Evolutionary conservation across 495 filamentous ascomycete species (phyloP).

Genomic region (Penicillium cataractarum): DNA sequence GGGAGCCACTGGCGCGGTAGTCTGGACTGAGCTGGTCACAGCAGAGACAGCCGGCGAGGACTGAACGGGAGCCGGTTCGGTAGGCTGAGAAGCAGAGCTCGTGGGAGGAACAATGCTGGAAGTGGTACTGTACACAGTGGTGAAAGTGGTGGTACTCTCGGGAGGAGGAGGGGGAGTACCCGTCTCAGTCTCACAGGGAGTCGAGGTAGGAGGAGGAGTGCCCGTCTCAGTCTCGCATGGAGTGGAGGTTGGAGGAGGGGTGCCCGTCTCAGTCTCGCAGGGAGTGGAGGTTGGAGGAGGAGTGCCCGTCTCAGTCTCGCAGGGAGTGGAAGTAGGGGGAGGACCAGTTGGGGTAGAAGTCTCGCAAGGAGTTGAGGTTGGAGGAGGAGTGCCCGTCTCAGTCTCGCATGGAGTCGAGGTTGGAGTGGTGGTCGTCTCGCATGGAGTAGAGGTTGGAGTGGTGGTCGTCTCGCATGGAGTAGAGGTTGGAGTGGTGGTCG

Average conservation of each 20-base stretch:
- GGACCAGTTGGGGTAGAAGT: conserved; percentile 1
- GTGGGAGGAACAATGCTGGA: conserved; percentile 8
- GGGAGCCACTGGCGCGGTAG: conserved; percentile 16
- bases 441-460: conserved; percentile 10
- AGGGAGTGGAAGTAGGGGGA: neutral
- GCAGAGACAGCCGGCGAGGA: conserved; percentile 8
- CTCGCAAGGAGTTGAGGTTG: conserved; percentile 12
- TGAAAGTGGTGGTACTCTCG: conserved; percentile 17
- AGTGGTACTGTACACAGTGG: conserved; percentile 22
- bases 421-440: conserved; percentile 13
- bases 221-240: conserved; percentile 10
- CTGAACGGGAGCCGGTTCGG: conserved; percentile 11
- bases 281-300: neutral
- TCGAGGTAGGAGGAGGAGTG: neutral
- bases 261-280: conserved; percentile 5
- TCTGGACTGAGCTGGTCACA: conserved; percentile 2
- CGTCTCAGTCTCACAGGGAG: conserved; percentile 8
- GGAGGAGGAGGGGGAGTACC: conserved; percentile 13
- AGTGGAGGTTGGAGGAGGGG: conserved; percentile 1
- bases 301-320: conserved; percentile 4
- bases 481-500: neutral
- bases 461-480: conserved; percentile 16
- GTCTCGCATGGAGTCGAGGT: conserved; percentile 7
- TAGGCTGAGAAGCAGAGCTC: conserved; percentile 10
- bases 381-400: neutral